Base-by-base conservation (phyloP, 192 early-diverging fungal species). In the Pecoramyces ruminantium region DNA sequence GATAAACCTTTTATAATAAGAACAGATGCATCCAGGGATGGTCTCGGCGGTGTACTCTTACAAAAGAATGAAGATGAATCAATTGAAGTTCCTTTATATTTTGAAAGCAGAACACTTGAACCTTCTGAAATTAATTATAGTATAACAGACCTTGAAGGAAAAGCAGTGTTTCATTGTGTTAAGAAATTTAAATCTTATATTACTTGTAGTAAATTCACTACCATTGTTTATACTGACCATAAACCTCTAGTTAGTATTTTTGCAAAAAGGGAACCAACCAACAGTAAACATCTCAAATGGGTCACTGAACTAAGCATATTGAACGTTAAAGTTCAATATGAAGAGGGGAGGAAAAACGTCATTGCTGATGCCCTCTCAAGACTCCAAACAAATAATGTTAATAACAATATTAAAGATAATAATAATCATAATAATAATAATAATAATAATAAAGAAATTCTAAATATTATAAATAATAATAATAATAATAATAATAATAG, bases 191-290 rank as follows among this genome's bases (percentile, higher is more conserved):
- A 83, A 0, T 80, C 81, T 16, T 85, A 86, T 28, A 77, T 90
- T 30, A 82, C 81, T 77, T 82, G 84, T 11, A 6, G 81, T 30
- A 29, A 40, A 0, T 29, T 77, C 29, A 8, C 78, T 4, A 82
- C 87, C 29, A 81, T 77, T 1, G 83, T 88, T 2, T 81, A 79
- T 79, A 84, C 85, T 9, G 85, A 88, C 78, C 88, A 89, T 77
- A 81, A 83, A 18, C 85, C 85, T 77, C 79, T 87, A 27, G 81
- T 83, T 27, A 86, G 85, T 25, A 34, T 34, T 11, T 86, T 88
- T 16, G 80, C 79, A 4, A 83, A 81, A 0, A 84, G 82, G 4
- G 78, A 18, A 2, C 34, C 82, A n/a, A 80, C 86, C 11, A 85
- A 81, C 27, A 78, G 82, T 14, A 78, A 86, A 4, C 87, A 87